Evolutionary conservation across 2,329 filamentous ascomycete species (phyloP).

Genomic region (Hypomyces perniciosus): DNA sequence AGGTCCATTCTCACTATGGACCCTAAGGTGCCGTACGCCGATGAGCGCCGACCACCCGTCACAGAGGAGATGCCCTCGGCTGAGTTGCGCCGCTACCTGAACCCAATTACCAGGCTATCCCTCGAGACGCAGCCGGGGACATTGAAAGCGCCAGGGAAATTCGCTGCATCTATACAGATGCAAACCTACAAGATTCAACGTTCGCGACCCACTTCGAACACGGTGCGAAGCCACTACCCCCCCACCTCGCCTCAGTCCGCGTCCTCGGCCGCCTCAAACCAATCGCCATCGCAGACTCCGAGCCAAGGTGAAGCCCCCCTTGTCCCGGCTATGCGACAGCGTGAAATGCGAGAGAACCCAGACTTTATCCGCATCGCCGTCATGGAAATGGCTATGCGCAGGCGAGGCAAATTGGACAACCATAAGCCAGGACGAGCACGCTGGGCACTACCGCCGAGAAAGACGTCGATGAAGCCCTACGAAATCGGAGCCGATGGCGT

Average conservation of each 20-base stretch:
- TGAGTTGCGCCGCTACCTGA: slow-evolving; percentile 61
- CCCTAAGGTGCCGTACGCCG: slow-evolving; percentile 59
- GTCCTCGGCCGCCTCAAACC: slow-evolving; percentile 25
- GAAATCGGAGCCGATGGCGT: slow-evolving; percentile 53
- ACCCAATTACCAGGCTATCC: slow-evolving; percentile 47
- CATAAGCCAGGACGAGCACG: slow-evolving; percentile 61
- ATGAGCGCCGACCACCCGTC: slow-evolving; percentile 58
- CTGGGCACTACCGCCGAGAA: slow-evolving; percentile 62
- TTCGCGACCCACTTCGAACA: slow-evolving; percentile 34
- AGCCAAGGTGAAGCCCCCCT: slow-evolving; percentile 9
- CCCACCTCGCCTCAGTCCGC: slow-evolving; percentile 25
- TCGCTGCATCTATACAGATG: slow-evolving; percentile 65
- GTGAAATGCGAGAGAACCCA: slow-evolving; percentile 63
- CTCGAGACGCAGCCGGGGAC: slow-evolving; percentile 26
- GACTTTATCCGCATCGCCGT: slow-evolving; percentile 67
- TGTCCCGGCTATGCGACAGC: slow-evolving; percentile 48
- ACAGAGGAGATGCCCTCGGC: slow-evolving; percentile 60
- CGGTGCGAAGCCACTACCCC: slow-evolving; percentile 27
- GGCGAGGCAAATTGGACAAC: slow-evolving; percentile 59
- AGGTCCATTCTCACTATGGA: slow-evolving; percentile 63
- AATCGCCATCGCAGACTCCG: slow-evolving; percentile 20
- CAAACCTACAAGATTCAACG: slow-evolving; percentile 60
- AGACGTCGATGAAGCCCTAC: slow-evolving; percentile 47
- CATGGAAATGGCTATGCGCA: slow-evolving; percentile 67
- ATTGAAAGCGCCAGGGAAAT: slow-evolving; percentile 33